Percentiles rank a stretch among this genome's conserved stretches.
Conservation (phyloP, 78 protist genomes). For the Diacronema lutheri region DNA sequence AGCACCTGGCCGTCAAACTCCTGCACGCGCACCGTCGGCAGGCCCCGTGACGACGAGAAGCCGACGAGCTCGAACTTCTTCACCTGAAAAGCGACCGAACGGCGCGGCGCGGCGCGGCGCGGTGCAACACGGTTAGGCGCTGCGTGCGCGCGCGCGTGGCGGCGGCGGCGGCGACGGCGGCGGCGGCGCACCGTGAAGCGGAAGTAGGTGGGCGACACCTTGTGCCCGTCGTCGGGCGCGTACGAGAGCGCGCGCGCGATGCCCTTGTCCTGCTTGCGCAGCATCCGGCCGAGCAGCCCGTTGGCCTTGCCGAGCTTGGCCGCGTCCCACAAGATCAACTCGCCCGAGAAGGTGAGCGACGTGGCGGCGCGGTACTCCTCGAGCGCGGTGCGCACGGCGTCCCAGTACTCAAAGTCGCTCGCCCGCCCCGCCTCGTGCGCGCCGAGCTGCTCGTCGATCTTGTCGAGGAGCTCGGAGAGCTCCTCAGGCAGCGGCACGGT, state of each 20-base stretch:
- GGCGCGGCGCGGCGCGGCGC: too few relatives aligned
- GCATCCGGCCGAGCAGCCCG: not conserved
- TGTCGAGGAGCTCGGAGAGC: not conserved
- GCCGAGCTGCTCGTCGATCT: not conserved
- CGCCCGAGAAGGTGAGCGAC: not conserved
- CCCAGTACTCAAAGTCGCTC: not conserved
- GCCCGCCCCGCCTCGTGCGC: not conserved
- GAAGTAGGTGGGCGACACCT: not conserved
- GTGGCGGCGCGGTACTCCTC: not conserved
- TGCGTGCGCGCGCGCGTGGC: too few relatives aligned
- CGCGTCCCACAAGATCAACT: not conserved
- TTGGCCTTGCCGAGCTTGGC: not conserved
- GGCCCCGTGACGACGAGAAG: not conserved
- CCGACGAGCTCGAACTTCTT: not conserved
- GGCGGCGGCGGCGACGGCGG: too few relatives aligned
- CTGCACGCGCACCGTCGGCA: not conserved
- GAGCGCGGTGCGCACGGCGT: not conserved
- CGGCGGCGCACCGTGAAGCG: not conserved
- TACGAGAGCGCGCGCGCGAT: slow-evolving; percentile 1
- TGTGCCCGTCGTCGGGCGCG: not conserved
- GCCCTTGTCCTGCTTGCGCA: not conserved
- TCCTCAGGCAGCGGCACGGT: not conserved
- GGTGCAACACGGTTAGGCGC: too few relatives aligned
- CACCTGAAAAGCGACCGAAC: not conserved
- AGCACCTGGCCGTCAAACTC: not conserved